Base-by-base conservation (phyloP, 352 stramenopile species). In the Phytophthora pluvialis region DNA sequence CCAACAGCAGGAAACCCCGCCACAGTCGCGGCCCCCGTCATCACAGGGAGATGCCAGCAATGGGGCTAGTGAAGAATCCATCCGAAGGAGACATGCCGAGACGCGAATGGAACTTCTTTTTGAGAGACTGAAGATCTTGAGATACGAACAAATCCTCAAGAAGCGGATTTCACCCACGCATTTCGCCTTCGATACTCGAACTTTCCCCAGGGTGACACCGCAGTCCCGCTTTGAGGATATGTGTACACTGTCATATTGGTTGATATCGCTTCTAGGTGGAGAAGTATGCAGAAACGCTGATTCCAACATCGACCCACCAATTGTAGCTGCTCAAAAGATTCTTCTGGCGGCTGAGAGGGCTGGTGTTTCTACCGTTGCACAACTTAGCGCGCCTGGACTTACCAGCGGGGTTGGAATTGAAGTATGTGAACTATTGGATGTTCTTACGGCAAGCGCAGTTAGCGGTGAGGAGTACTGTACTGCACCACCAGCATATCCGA, bases 101-200 rank as follows among this genome's bases (percentile, higher is more conserved):
- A 55, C 54, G 15, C 65, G 67, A 6, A 93, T 91, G 81, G 86
- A 94, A 44, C 25, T 88, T 9, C 51, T 93, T 45, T 90, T 88
- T 35, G 86, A 93, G n/a, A 79, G 70, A 2, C 63, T 95, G 11
- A 81, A 70, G 47, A 67, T 95, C 1, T 72, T 93, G 18, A 55
- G 48, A 3, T 81, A 78, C 42, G 71, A 88, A 18, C 55, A 73
- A 42, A 52, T 59, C 15, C 67, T 93, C 1, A 67, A 67, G 3
- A 82, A 75, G 25, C 44, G 61, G 25, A 70, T 94, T 36, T 78
- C 60, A 21, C 66, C 56, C 26, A 79, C 77, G 10, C 73, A 92
- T 52, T 92, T 92, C 50, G 58, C 53, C 0, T 74, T n/a, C 1
- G 67, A 76, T 31, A 69, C 52, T 29, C 72, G 62, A 43, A 51